Evolutionary conservation across 2,329 filamentous ascomycete genomes (phyloP).

Genomic region (Verticillium nonalfalfae): DNA sequence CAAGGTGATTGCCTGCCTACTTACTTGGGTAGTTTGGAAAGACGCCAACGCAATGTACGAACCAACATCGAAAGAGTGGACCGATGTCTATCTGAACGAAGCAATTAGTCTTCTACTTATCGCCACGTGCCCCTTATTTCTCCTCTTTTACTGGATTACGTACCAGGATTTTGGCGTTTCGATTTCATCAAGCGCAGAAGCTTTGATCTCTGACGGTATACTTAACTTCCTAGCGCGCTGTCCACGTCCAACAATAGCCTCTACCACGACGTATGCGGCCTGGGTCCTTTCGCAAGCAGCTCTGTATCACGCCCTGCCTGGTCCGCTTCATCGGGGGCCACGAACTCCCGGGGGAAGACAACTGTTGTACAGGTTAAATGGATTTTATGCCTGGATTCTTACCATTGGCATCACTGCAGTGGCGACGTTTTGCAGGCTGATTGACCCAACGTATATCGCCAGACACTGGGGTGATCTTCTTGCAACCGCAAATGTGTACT

Average conservation of each 20-base stretch:
- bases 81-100: neutral
- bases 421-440: neutral
- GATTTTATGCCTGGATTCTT: neutral
- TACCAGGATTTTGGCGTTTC: neutral
- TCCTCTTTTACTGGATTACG: neutral
- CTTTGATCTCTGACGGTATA: neutral
- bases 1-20: no score
- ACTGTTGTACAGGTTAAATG: neutral
- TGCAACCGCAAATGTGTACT: neutral
- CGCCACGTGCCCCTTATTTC: neutral
- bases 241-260: neutral
- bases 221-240: neutral
- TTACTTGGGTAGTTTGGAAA: neutral
- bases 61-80: neutral
- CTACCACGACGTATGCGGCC: neutral
- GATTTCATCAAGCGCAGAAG: neutral
- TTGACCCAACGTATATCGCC: neutral
- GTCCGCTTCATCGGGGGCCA: neutral
- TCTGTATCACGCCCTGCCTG: neutral
- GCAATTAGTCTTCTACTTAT: neutral
- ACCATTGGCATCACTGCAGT: neutral
- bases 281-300: neutral
- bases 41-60: neutral
- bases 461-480: neutral
- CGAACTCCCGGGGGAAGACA: neutral